Evolutionary conservation across 768 basidiomycete species (phyloP).

Genomic region (Leccinum fibrillosum): DNA sequence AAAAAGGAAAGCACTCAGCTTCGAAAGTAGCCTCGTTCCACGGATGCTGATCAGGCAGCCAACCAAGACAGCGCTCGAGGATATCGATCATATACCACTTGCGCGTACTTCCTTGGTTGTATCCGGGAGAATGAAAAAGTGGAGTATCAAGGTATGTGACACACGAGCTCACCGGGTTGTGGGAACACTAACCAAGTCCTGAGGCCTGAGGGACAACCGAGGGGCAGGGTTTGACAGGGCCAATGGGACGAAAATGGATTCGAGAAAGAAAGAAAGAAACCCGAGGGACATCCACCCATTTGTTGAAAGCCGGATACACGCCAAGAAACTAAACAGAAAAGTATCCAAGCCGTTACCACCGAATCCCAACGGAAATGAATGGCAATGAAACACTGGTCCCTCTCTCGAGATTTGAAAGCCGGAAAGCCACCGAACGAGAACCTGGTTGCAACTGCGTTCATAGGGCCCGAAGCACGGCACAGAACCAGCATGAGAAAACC

Average conservation of each 20-base stretch:
- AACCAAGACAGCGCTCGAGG: neutral
- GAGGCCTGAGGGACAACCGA: too few species aligned
- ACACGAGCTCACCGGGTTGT: too few species aligned
- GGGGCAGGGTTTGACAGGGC: too few species aligned
- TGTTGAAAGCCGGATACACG: neutral
- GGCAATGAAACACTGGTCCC: neutral
- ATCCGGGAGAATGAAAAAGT: neutral
- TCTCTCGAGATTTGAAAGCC: neutral
- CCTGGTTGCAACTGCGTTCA: neutral
- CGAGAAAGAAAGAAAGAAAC: neutral
- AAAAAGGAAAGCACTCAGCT: neutral
- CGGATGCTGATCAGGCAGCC: neutral
- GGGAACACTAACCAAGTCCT: too few species aligned
- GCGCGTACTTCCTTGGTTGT: conserved; percentile 4
- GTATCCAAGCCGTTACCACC: neutral
- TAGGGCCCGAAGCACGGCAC: neutral
- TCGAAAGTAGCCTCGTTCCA: neutral
- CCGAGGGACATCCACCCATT: conserved; percentile 3
- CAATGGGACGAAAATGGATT: too few species aligned
- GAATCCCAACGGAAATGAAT: neutral
- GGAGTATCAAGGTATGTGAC: neutral
- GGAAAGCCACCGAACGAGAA: neutral
- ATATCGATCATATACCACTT: neutral
- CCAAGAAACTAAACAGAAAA: conserved; percentile 13
- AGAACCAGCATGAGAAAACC: neutral